phyloP scores from a whole-genome alignment of 1,284 basidiomycete species.

The Apiotrichum akiyoshidainum region DNA sequence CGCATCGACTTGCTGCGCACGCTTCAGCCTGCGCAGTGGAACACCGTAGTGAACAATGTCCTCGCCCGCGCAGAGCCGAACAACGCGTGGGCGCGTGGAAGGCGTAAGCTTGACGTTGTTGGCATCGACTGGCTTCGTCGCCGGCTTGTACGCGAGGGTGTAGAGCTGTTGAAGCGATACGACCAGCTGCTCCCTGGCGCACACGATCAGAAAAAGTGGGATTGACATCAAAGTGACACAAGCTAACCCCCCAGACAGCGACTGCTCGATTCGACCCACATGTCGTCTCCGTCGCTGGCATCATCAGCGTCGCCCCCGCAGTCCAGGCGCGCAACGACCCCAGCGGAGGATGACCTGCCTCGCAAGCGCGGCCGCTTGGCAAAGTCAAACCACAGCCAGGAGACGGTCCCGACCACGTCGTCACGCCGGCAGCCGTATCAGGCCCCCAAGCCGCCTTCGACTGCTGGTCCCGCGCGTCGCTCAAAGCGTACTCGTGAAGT shows the following conservation, averaged over 20 bases:
- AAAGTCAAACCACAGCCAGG: background rate
- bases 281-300: background rate
- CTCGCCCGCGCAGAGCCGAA: slow-evolving; percentile 13
- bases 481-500: background rate
- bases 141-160: slow-evolving; percentile 41
- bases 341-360: background rate
- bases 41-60: slow-evolving; percentile 25
- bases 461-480: background rate
- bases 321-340: background rate
- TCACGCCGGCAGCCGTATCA: background rate
- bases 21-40: slow-evolving; percentile 34
- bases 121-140: slow-evolving; percentile 42
- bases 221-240: background rate
- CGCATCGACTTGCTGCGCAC: slow-evolving; percentile 75
- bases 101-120: slow-evolving; percentile 28
- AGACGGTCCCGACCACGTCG: background rate
- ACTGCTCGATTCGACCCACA: background rate
- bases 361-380: background rate
- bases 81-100: slow-evolving; percentile 31
- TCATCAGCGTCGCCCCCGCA: slow-evolving; percentile 1
- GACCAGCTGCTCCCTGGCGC: slow-evolving; percentile 21
- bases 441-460: background rate
- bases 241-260: background rate
- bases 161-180: slow-evolving; percentile 40
- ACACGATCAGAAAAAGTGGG: slow-evolving; percentile 26